These are phyloP conservation scores for Edaphochlamys debaryana DNA, from an alignment of 139 green algal genomes.

Conservation along the genomic window DNA sequence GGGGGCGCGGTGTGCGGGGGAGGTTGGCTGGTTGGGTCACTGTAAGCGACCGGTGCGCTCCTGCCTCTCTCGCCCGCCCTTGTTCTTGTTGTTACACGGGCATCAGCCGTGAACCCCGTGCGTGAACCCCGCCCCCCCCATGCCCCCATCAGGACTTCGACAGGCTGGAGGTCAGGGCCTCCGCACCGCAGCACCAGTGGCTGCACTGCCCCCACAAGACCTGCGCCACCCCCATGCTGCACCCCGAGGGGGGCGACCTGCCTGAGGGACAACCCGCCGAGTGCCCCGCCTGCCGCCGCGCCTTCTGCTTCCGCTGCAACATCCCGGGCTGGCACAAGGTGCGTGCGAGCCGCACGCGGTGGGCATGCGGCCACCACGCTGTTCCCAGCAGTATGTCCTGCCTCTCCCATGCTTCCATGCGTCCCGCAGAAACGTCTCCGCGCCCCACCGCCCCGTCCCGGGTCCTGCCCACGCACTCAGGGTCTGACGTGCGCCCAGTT, in stretches of 20 bases:
- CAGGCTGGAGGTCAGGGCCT: slow-evolving; percentile 41
- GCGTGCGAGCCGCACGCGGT: not conserved
- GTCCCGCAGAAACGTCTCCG: not conserved
- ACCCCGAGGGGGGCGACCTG: not conserved
- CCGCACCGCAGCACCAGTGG: slow-evolving; percentile 25
- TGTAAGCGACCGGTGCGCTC: no score
- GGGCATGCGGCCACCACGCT: no score
- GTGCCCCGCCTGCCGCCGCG: not conserved
- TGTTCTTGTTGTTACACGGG: no score
- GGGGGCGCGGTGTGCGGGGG: no score
- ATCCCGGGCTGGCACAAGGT: slow-evolving; percentile 2
- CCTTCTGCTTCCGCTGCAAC: not conserved
- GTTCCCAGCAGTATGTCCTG: not conserved
- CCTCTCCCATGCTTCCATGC: not conserved
- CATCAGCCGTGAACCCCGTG: no score
- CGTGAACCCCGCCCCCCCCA: no score
- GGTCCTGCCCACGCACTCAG: not conserved
- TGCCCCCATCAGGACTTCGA: slow-evolving; percentile 1
- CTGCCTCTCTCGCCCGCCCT: no score
- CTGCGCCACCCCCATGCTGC: not conserved
- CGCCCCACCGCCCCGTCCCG: not conserved
- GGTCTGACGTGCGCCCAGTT: slow-evolving; percentile 55
- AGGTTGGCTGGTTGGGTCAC: no score
- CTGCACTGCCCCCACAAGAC: slow-evolving; percentile 32
- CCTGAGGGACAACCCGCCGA: not conserved